Conservation (phyloP, 148 eudicot species). For the Rhododendron williamsianum region DNA sequence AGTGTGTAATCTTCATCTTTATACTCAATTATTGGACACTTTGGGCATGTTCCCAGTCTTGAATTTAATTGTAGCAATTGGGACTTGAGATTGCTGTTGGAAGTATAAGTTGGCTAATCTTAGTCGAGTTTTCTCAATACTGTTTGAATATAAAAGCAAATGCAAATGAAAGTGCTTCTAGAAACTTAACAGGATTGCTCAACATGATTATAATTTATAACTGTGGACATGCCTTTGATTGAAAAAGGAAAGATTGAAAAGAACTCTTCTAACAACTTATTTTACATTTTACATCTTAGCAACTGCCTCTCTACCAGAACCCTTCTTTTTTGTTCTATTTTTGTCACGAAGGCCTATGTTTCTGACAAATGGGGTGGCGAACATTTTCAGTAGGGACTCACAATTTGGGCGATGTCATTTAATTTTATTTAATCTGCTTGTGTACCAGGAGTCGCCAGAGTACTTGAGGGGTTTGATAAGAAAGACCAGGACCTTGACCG, state of each 20-base stretch:
- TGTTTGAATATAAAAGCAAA: neutral
- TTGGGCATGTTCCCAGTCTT: neutral
- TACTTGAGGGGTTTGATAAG: conserved; percentile 71
- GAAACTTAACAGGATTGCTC: neutral
- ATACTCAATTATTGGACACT: neutral
- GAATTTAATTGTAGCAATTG: neutral
- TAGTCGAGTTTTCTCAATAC: neutral
- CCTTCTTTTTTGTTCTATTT: neutral
- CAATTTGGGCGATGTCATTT: neutral
- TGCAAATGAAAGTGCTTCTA: neutral
- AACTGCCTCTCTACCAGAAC: neutral
- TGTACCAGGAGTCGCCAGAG: conserved; percentile 74
- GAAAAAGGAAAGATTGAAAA: neutral
- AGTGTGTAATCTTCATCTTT: neutral
- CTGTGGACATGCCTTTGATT: neutral
- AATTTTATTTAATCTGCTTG: neutral
- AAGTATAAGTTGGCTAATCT: neutral
- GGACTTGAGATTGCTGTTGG: neutral
- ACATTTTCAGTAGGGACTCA: neutral
- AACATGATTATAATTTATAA: neutral
- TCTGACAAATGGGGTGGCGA: neutral
- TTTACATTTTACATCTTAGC: neutral
- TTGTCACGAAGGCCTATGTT: neutral
- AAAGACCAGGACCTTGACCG: conserved; percentile 70
- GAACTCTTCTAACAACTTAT: neutral